These are phyloP conservation scores for Escallonia herrerae DNA, from an alignment of 129 eudicot species.

Conservation along the genomic window DNA sequence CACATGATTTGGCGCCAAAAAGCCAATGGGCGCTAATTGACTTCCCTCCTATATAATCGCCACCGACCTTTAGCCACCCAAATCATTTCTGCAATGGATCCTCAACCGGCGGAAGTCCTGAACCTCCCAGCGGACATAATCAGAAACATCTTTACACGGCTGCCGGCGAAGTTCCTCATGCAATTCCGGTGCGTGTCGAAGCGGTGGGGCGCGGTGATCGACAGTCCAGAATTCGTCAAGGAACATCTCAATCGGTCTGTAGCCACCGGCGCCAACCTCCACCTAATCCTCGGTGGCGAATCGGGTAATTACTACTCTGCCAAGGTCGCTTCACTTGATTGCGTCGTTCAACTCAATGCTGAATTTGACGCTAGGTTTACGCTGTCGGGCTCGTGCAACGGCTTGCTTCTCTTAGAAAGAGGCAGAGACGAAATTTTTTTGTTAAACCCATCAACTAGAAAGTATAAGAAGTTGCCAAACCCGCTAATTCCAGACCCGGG, in stretches of 20 bases:
- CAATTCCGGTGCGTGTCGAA: conserved; percentile 2
- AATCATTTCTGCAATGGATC: no score
- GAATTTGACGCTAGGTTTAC: not conserved
- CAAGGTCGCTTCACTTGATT: not conserved
- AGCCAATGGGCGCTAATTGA: no score
- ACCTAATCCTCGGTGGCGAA: not conserved
- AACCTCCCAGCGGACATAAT: not conserved
- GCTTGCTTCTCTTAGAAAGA: conserved; percentile 5
- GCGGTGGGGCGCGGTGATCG: conserved; percentile 5
- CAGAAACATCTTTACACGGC: not conserved
- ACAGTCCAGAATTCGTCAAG: not conserved
- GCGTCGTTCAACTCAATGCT: not conserved
- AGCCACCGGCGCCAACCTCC: not conserved
- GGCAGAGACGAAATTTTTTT: not conserved
- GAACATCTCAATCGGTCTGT: conserved; percentile 4
- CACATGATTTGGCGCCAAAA: no score
- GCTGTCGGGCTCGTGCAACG: conserved; percentile 13
- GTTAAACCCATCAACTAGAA: conserved; percentile 9
- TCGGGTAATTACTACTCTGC: not conserved
- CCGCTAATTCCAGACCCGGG: not conserved
- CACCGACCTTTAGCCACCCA: no score
- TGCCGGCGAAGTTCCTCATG: not conserved
- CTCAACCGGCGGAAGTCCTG: no score
- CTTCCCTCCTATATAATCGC: no score
- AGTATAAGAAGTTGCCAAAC: not conserved